Conservation (phyloP, 768 basidiomycete species). For the Lentinula raphanica region DNA sequence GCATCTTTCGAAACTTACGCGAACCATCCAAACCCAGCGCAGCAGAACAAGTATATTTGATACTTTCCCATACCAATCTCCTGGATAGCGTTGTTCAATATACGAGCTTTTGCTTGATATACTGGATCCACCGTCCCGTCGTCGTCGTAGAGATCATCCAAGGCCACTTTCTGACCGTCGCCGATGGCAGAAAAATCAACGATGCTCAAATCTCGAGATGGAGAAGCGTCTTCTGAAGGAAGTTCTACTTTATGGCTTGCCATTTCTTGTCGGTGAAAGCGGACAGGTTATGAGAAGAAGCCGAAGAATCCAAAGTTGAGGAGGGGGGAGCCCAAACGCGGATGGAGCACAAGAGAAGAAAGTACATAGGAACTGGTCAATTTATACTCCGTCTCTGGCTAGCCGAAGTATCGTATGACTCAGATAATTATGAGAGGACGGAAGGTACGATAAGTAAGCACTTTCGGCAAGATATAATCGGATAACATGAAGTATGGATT, state of each 20-base stretch:
- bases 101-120: slow-evolving; percentile 51
- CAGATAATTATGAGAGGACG: too few species aligned
- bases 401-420: too few species aligned
- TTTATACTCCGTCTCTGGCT: too few species aligned
- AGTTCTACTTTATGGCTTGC: not conserved
- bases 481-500: not conserved
- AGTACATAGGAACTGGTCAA: too few species aligned
- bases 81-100: slow-evolving; percentile 57
- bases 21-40: slow-evolving; percentile 73
- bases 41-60: slow-evolving; percentile 58
- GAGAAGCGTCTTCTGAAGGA: not conserved
- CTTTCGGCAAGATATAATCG: too few species aligned
- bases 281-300: too few species aligned
- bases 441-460: too few species aligned
- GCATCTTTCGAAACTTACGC: slow-evolving; percentile 33
- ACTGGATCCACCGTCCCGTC: slow-evolving; percentile 42
- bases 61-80: slow-evolving; percentile 71
- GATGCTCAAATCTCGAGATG: not conserved
- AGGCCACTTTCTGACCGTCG: not conserved
- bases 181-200: not conserved
- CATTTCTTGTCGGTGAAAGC: not conserved
- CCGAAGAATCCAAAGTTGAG: too few species aligned
- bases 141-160: slow-evolving; percentile 15
- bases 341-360: too few species aligned
- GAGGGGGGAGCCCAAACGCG: too few species aligned